These are phyloP conservation scores for Arthrobotrys sinensis DNA, from an alignment of 2,329 filamentous ascomycete genomes.

Conservation along the genomic window DNA sequence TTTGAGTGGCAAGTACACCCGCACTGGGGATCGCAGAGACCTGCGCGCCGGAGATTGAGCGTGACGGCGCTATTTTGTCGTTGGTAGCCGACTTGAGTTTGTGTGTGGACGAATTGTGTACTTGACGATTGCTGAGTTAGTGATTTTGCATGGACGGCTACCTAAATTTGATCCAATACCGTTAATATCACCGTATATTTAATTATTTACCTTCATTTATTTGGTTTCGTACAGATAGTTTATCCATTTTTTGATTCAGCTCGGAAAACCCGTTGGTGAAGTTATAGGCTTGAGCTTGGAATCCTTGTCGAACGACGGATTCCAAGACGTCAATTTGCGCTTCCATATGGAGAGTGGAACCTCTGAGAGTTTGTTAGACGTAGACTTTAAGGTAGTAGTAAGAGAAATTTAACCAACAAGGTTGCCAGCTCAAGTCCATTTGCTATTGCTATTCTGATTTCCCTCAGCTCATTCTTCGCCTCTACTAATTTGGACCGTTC, in stretches of 20 bases:
- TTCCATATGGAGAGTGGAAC: background rate
- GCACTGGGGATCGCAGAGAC: background rate
- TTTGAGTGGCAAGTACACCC: background rate
- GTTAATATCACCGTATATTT: background rate
- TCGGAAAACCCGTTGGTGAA: background rate
- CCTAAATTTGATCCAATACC: background rate
- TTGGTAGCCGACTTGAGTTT: background rate
- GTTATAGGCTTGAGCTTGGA: background rate
- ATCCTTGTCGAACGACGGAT: background rate
- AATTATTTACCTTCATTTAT: too few species aligned
- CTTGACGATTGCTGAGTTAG: background rate
- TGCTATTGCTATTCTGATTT: background rate
- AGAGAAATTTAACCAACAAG: conserved; percentile 5
- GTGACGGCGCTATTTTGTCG: background rate
- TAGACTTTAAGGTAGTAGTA: background rate
- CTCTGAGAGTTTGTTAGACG: background rate
- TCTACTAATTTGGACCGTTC: background rate
- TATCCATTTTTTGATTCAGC: background rate
- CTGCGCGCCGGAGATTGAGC: background rate
- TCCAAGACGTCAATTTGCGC: background rate
- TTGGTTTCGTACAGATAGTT: background rate
- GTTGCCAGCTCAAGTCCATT: background rate
- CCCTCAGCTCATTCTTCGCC: background rate
- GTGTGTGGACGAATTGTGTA: background rate
- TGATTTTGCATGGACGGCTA: background rate